Percentiles rank a stretch among this genome's conserved stretches.
Evolutionary conservation across 2,329 filamentous ascomycete genomes (phyloP).

Genomic region (Pyrenochaeta sp.): DNA sequence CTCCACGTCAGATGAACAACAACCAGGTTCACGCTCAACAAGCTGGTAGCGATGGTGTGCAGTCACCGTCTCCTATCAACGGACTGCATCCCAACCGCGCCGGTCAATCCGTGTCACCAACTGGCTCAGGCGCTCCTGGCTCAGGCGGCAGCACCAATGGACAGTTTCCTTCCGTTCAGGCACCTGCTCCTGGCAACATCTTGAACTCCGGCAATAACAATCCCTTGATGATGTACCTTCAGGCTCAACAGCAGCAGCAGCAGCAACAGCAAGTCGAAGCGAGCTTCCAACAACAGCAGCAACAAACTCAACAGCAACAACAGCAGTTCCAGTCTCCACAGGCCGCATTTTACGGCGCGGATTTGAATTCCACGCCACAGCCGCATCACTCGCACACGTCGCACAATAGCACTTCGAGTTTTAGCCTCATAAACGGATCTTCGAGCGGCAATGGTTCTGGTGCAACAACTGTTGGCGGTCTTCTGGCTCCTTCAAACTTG

Average conservation of each 20-base stretch:
- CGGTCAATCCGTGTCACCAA: slow-evolving; percentile 68
- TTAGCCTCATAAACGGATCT: slow-evolving; percentile 57
- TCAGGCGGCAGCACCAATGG: slow-evolving; percentile 64
- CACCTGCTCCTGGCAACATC: slow-evolving; percentile 74
- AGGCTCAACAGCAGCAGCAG: slow-evolving; percentile 64
- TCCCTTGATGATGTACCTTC: slow-evolving; percentile 91
- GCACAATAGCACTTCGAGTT: slow-evolving; percentile 62
- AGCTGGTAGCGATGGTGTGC: slow-evolving; percentile 66
- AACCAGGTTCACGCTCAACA: slow-evolving; percentile 70
- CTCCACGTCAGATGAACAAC: slow-evolving; percentile 82
- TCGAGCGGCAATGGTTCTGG: slow-evolving; percentile 54
- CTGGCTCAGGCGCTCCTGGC: slow-evolving; percentile 64
- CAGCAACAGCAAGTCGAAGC: slow-evolving; percentile 55
- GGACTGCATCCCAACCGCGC: slow-evolving; percentile 64
- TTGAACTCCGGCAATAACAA: slow-evolving; percentile 84
- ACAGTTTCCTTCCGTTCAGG: slow-evolving; percentile 66
- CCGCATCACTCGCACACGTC: slow-evolving; percentile 68
- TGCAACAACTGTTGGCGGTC: slow-evolving; percentile 76
- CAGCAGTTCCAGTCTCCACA: slow-evolving; percentile 78
- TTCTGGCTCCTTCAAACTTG: slow-evolving; percentile 75
- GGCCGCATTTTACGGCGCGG: slow-evolving; percentile 76
- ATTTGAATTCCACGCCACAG: slow-evolving; percentile 69
- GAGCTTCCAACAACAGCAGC: slow-evolving; percentile 33
- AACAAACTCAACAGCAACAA: slow-evolving; percentile 39
- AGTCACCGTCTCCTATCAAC: slow-evolving; percentile 66